These are phyloP conservation scores for Yamadazyma olivae DNA, from an alignment of 805 yeast species.

Conservation along the genomic window DNA sequence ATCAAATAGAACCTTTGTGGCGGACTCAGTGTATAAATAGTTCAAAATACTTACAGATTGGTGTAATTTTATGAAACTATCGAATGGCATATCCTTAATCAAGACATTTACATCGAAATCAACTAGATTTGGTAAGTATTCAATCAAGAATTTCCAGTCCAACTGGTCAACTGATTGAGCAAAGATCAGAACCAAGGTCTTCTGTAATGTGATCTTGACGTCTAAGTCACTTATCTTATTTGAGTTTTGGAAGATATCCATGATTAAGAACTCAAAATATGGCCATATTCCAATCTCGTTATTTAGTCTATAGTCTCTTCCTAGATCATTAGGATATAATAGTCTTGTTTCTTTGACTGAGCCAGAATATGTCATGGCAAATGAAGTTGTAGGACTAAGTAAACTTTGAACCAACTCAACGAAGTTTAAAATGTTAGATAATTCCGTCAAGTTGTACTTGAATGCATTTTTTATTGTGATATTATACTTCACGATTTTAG, in stretches of 20 bases:
- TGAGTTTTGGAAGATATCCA: constrained; percentile 61
- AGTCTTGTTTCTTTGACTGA: constrained; percentile 28
- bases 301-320: constrained; percentile 49
- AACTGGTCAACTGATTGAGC: constrained; percentile 31
- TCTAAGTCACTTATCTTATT: constrained; percentile 27
- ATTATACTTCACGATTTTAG: constrained; percentile 6
- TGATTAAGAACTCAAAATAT: constrained; percentile 69
- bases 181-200: constrained; percentile 50
- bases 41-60: constrained; percentile 68
- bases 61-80: constrained; percentile 51
- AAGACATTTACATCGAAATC: constrained; percentile 2
- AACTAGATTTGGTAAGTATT: constrained; percentile 13
- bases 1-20: constrained; percentile 53
- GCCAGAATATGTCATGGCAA: constrained; percentile 11
- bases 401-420: constrained; percentile 49
- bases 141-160: constrained; percentile 46
- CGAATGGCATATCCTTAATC: constrained; percentile 17
- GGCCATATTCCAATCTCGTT: constrained; percentile 68
- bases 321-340: constrained; percentile 63
- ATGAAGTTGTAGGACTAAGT: constrained; percentile 28
- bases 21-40: constrained; percentile 57
- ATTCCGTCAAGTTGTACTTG: constrained; percentile 43
- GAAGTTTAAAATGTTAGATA: constrained; percentile 57
- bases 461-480: constrained; percentile 25
- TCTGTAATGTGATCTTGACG: constrained; percentile 48